Evolutionary conservation across 1,284 basidiomycete species (phyloP).

Genomic region (Cutaneotrichosporon cyanovorans): DNA sequence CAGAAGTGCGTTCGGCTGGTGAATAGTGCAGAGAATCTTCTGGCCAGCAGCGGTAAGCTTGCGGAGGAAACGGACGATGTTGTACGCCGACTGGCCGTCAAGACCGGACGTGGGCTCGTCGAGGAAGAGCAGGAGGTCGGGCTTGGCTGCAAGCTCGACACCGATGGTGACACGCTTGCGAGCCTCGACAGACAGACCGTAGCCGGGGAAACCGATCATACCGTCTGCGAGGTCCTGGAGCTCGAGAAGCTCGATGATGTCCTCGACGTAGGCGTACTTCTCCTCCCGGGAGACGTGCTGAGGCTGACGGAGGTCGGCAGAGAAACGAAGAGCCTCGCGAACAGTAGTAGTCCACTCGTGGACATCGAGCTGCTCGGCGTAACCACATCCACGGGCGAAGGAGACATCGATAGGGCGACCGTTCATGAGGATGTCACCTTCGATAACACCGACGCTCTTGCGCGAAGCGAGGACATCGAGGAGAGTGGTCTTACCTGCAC

Average conservation of each 20-base stretch:
- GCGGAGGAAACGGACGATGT: constrained; percentile 48
- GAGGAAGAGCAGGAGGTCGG: constrained; percentile 52
- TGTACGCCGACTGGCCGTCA: constrained; percentile 55
- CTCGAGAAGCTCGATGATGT: constrained; percentile 51
- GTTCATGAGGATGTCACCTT: constrained; percentile 50
- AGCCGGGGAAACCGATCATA: constrained; percentile 48
- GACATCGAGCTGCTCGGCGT: constrained; percentile 58
- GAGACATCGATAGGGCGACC: constrained; percentile 48
- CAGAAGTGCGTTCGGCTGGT: constrained; percentile 50
- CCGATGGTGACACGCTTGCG: constrained; percentile 56
- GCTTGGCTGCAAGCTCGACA: constrained; percentile 56
- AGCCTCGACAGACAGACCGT: constrained; percentile 51
- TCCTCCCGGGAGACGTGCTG: constrained; percentile 48
- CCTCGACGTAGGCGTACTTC: constrained; percentile 52
- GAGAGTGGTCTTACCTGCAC: constrained; percentile 53
- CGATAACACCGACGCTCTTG: constrained; percentile 51
- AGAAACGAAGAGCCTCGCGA: constrained; percentile 54
- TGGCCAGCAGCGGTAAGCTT: constrained; percentile 64
- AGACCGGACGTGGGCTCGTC: constrained; percentile 54
- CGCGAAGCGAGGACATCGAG: constrained; percentile 53
- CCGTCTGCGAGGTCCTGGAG: constrained; percentile 51
- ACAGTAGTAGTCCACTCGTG: constrained; percentile 72
- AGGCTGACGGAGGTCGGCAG: constrained; percentile 55
- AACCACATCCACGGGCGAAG: constrained; percentile 51
- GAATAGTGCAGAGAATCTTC: constrained; percentile 46